Conservation (phyloP, 345 rosid species). For the Rubroshorea leprosula region DNA sequence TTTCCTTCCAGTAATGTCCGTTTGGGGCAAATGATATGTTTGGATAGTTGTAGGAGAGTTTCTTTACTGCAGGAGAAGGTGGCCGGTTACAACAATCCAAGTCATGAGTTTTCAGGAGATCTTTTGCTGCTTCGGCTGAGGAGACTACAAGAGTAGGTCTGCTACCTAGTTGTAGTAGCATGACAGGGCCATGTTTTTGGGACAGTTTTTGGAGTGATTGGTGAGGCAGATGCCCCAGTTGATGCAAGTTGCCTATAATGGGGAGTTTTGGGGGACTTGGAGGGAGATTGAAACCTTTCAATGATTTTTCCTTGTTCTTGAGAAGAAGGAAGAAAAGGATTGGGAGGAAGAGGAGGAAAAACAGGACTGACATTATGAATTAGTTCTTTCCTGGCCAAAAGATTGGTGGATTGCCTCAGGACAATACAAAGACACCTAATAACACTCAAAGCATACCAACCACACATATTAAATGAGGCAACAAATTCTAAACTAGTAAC, state of each 20-base stretch:
- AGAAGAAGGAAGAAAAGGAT: background rate
- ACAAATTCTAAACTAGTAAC: no score
- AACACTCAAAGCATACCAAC: no score
- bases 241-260: slow-evolving; percentile 11
- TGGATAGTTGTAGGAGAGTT: slow-evolving; percentile 1
- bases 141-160: background rate
- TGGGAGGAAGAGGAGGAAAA: background rate
- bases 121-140: background rate
- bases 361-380: background rate
- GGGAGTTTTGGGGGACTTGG: slow-evolving; percentile 15
- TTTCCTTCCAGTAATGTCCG: slow-evolving; percentile 1
- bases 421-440: no score
- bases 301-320: background rate
- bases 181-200: slow-evolving; percentile 1
- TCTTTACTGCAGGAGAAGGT: background rate
- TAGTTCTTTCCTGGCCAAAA: no score
- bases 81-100: background rate
- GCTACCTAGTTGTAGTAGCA: slow-evolving; percentile 2
- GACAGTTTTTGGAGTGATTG: background rate
- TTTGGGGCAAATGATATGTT: slow-evolving; percentile 1
- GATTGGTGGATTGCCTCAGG: no score
- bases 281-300: slow-evolving; percentile 3
- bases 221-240: slow-evolving; percentile 2
- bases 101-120: slow-evolving; percentile 4
- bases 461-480: no score